These are phyloP conservation scores for Pyracantha coccinea DNA, from an alignment of 331 rosid species.

Conservation along the genomic window DNA sequence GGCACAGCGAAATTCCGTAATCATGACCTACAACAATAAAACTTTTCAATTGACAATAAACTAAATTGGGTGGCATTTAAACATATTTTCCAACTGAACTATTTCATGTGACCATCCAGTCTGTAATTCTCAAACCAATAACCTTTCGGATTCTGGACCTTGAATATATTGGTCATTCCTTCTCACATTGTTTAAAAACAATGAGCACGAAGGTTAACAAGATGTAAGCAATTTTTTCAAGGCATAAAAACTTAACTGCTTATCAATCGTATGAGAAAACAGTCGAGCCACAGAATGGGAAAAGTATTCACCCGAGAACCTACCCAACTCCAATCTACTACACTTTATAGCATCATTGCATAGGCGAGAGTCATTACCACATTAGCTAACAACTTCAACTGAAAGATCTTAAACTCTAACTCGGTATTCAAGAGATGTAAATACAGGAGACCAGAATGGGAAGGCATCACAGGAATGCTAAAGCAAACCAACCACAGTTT, in stretches of 20 bases:
- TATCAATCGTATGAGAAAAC: not conserved
- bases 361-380: not conserved
- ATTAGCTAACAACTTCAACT: not conserved
- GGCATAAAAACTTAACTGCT: not conserved
- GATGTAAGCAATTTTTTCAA: not conserved
- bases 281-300: not conserved
- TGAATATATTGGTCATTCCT: not conserved
- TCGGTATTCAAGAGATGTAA: not conserved
- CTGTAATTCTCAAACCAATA: not conserved
- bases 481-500: not conserved
- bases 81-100: not conserved
- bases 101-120: not conserved
- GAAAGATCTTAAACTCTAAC: not conserved
- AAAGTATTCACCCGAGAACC: not conserved
- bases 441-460: not conserved
- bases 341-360: not conserved
- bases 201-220: not conserved
- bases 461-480: not conserved
- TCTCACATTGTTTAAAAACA: not conserved
- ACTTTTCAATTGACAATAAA: not conserved
- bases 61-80: not conserved
- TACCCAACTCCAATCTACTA: not conserved
- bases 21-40: not conserved
- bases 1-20: not conserved
- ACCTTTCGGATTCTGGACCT: not conserved